Conservation (phyloP, 1,139 yeast genomes). For the Saccharomycopsis crataegensis region DNA sequence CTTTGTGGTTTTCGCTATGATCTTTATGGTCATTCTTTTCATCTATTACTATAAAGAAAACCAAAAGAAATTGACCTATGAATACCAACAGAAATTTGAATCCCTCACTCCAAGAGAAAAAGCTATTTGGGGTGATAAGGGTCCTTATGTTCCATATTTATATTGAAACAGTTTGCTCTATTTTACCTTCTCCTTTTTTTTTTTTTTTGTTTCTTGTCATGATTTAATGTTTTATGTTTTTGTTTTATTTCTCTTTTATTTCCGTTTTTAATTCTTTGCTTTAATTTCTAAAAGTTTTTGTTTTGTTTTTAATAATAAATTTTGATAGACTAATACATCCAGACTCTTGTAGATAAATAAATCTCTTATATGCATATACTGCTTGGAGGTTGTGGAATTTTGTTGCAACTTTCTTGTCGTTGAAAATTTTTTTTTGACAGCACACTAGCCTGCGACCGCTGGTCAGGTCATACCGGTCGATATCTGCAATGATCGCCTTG, state of each 20-base stretch:
- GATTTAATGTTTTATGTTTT: background rate
- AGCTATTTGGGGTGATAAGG: constrained; percentile 17
- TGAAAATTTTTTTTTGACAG: too few species aligned
- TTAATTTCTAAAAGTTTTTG: too few species aligned
- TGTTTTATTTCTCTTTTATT: background rate
- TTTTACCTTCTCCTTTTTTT: too few species aligned
- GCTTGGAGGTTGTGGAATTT: too few species aligned
- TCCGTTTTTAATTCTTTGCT: background rate
- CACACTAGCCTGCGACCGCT: too few species aligned
- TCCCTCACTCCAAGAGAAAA: constrained; percentile 13
- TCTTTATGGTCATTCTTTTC: constrained; percentile 2
- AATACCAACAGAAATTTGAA: constrained; percentile 8
- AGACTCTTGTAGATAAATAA: too few species aligned
- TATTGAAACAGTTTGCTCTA: constrained; percentile 7
- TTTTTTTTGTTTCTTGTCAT: background rate
- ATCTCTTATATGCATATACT: too few species aligned
- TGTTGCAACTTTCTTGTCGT: too few species aligned
- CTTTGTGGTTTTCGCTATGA: constrained; percentile 15
- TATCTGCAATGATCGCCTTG: too few species aligned
- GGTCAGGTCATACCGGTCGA: too few species aligned
- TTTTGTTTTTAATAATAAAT: too few species aligned
- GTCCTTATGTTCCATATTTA: constrained; percentile 15
- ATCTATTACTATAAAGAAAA: constrained; percentile 9
- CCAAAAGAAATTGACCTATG: constrained; percentile 7
- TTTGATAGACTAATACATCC: too few species aligned